Conservation (phyloP, 2,329 filamentous ascomycete species). For the Nemania sp. region DNA sequence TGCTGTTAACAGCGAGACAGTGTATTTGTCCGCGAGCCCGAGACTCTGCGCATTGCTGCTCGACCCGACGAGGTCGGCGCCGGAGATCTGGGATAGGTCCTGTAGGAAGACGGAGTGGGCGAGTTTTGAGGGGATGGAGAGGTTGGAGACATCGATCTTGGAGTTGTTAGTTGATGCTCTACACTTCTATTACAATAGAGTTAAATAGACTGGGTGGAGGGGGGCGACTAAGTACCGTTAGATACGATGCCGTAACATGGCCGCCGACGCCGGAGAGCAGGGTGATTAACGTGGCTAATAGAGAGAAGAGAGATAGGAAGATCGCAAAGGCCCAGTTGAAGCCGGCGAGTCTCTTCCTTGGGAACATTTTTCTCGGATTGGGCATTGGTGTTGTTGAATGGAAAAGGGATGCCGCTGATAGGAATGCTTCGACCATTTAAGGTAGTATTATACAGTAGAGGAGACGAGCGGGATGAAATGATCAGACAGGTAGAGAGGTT, state of each 20-base stretch:
- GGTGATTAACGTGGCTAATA: conserved; percentile 35
- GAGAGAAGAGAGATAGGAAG: conserved; percentile 31
- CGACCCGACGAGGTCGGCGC: conserved; percentile 40
- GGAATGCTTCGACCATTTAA: too few relatives aligned
- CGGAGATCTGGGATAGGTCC: conserved; percentile 40
- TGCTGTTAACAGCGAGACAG: conserved; percentile 40
- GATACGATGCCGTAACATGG: conserved; percentile 37
- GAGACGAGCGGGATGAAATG: too few relatives aligned
- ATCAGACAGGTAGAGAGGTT: too few relatives aligned
- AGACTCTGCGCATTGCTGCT: conserved; percentile 34
- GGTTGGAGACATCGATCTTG: conserved; percentile 38
- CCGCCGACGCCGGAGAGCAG: conserved; percentile 37
- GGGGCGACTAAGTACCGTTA: conserved; percentile 40
- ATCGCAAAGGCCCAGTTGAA: conserved; percentile 26
- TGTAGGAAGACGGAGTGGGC: conserved; percentile 37
- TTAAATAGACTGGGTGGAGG: too few relatives aligned
- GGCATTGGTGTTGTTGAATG: too few relatives aligned
- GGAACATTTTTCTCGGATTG: conserved; percentile 24
- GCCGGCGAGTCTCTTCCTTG: conserved; percentile 9
- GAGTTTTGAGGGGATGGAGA: conserved; percentile 39
- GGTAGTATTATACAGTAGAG: too few relatives aligned
- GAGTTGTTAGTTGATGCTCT: conserved; percentile 2
- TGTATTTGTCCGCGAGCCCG: conserved; percentile 38
- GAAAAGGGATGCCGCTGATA: too few relatives aligned
- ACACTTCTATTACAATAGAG: neutral